Evolutionary conservation across 2,329 filamentous ascomycete species (phyloP), one percentile per base, ranked within the genome.

Genomic region (Zarea fungicola): DNA sequence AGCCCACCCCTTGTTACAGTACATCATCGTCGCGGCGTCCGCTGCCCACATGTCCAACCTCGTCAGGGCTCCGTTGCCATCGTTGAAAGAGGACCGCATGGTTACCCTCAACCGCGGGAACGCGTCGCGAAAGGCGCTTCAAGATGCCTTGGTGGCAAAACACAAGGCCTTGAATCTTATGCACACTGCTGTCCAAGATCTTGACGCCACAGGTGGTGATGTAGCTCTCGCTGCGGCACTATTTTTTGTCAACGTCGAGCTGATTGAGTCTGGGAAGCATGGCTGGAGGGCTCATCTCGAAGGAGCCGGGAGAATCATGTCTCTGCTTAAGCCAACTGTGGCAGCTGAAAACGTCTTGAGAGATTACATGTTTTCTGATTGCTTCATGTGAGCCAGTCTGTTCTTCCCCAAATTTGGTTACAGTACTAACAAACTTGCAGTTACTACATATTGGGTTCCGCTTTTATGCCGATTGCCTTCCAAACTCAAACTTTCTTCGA

Each of bases 241-340:
- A 16, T 75, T 76, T 57, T 70, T 76, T 54, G 65, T 77, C 61
- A 74, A 76, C 52, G 63, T 76, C 42, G 71, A 77, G 59, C 61
- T 76, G 41, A 72, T 76, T 43, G 73, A 76, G 58, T 72, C 71
- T 13, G 72, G 72, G 2, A 72, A 68, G 54, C 66, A 72, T 31
- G 69, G 68, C 11, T 76, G 73, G 73, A 70, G 67, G 40, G 65
- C 67, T 13, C 74, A 76, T 50, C 63, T 76, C 19, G 66, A 74
- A 43, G 73, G 71, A 3, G 73, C 72, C 3, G 67, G 65, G 4
- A 62, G 62, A 21, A 70, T 76, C 36, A 71, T 75, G 62, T 62
- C 64, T 18, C 57, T 70, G 10, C 56, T 75, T 4, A 62, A 66
- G 22, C 64, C 65, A 6, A 57, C 56, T 5, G 56, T 61, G 13